These are phyloP conservation scores for Platanthera zijinensis DNA, from an alignment of 106 monocot genomes.

Conservation along the genomic window DNA sequence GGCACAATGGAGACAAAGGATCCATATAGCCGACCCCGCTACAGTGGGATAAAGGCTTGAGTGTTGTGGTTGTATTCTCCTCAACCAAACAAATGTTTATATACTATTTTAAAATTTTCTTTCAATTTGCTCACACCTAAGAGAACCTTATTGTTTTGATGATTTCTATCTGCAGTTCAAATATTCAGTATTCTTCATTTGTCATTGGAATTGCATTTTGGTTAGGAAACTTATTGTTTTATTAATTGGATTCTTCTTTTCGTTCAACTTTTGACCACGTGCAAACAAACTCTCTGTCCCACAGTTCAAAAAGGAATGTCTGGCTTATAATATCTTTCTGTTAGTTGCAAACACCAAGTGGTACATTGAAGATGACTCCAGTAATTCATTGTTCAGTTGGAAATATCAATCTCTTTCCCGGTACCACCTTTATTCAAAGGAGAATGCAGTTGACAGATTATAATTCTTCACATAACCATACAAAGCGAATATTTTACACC, in stretches of 20 bases:
- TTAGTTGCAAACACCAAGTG: neutral
- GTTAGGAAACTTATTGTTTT: neutral
- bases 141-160: neutral
- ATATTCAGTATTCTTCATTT: neutral
- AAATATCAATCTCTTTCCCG: conserved; percentile 49
- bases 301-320: conserved; percentile 3
- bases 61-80: no score
- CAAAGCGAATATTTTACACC: conserved; percentile 14
- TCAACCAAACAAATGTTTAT: no score
- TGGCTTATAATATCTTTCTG: neutral
- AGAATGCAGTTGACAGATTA: conserved; percentile 34
- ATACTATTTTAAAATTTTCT: no score
- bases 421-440: conserved; percentile 32
- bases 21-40: no score
- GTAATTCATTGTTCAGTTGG: conserved; percentile 63
- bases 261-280: neutral
- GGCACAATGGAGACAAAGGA: no score
- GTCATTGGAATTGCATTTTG: neutral
- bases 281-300: neutral
- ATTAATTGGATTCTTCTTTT: neutral
- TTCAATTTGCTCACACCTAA: no score
- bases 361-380: conserved; percentile 50
- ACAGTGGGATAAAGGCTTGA: no score
- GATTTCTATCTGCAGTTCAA: conserved; percentile 2
- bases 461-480: conserved; percentile 21